Base-by-base conservation (phyloP, 805 yeast genomes). In the Yamadazyma sp. region DNA sequence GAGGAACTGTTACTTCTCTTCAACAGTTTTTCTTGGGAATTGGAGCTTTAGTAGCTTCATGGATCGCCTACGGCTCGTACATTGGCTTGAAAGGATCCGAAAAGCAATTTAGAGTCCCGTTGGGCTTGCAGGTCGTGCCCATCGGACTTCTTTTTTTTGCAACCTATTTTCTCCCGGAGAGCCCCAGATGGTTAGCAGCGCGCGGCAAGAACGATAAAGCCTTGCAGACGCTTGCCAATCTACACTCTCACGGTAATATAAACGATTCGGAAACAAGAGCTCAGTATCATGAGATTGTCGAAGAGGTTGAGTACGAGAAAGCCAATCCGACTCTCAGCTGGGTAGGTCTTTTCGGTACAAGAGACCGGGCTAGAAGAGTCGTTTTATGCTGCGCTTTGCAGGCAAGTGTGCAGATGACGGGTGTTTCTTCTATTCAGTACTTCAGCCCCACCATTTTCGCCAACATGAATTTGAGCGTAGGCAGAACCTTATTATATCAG, bases 41-140 rank as follows among this genome's bases (percentile, higher is more conserved):
- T 34, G 91, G 93, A 55, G 80, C 85, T 25, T 70, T 81, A 52
- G 67, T 80, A 50, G 84, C 89, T n/a, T 80, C 82, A 60, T 81
- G 88, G 86, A 64, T 82, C 42, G 85, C 80, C 54, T 83, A 79
- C 54, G 91, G 90, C 30, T 69, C 41, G 45, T 35, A 62, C 52
- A 32, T 72, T 72, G 76, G 63, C 71, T 46, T 50, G 53, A 32
- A 55, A 64, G 54, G 70, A 64, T 12, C 30, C 62, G 48, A 41
- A 27, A 41, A 39, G 1, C 48, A 62, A 63, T 5, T 51, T 31
- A 48, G 52, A 39, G 29, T 53, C 21, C 55, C 57, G n/a, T 43
- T 53, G 18, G 54, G 51, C 28, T 30, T 72, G 23, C 48, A 45
- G 27, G 46, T 41, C 8, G 39, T 45, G 44, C 42, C 37, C 49